These are phyloP conservation scores for Nakazawaea siamensis DNA, from an alignment of 805 yeast species.

Conservation along the genomic window DNA sequence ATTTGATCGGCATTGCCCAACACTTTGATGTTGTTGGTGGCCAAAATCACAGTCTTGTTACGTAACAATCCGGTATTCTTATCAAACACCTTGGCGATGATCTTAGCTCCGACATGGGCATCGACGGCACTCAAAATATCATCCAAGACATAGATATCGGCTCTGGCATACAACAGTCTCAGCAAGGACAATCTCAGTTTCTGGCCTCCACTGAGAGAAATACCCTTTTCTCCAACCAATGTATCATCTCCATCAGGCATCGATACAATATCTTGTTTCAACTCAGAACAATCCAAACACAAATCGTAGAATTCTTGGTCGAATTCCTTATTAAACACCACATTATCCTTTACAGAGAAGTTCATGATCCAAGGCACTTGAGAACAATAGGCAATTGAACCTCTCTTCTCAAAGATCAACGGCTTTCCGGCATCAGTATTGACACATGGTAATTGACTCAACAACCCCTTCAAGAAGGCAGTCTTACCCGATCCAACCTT, in stretches of 20 bases:
- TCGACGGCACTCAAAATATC: slow-evolving; percentile 96
- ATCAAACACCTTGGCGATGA: slow-evolving; percentile 50
- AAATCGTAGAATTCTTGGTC: slow-evolving; percentile 75
- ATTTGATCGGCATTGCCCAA: slow-evolving; percentile 52
- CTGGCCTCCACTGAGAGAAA: slow-evolving; percentile 94
- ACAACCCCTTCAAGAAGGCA: slow-evolving; percentile 41
- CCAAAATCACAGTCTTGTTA: slow-evolving; percentile 43
- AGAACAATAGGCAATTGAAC: slow-evolving; percentile 51
- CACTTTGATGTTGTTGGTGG: slow-evolving; percentile 51
- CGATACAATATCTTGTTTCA: slow-evolving; percentile 64
- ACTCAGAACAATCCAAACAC: slow-evolving; percentile 84
- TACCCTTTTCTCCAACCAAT: slow-evolving; percentile 95
- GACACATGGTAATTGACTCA: slow-evolving; percentile 44
- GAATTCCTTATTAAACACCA: slow-evolving; percentile 78
- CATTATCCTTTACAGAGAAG: slow-evolving; percentile 85
- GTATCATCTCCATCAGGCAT: slow-evolving; percentile 88
- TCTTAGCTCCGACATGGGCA: slow-evolving; percentile 88
- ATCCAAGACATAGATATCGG: slow-evolving; percentile 84
- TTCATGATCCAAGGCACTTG: slow-evolving; percentile 95
- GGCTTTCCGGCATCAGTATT: slow-evolving; percentile 18
- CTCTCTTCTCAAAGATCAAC: slow-evolving; percentile 20
- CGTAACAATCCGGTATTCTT: slow-evolving; percentile 36
- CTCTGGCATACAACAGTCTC: slow-evolving; percentile 90
- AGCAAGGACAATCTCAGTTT: slow-evolving; percentile 93
- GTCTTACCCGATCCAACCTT: slow-evolving; percentile 64